Base-by-base conservation (phyloP, 2,329 filamentous ascomycete genomes). In the Penicillium sp. region DNA sequence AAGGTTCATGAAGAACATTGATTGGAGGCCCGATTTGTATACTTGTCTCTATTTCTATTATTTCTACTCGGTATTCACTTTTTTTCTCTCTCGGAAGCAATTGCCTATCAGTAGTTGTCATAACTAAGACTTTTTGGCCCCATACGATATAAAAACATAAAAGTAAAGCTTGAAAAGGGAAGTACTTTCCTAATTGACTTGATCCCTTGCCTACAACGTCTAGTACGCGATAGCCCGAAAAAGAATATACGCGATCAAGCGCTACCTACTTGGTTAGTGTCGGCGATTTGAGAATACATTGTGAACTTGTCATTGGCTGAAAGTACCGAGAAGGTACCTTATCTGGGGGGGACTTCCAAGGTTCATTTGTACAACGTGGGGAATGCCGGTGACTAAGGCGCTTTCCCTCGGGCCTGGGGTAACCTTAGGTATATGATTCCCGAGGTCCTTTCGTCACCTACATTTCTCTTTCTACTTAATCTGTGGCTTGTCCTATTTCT, bases 321-420 rank as follows among this genome's bases (percentile, higher is more conserved):
- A 17, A 52, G 13, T n/a, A 46, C 65, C 65, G 65, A 67, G 33
- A 8, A 23, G 13, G 5, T 35, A 63, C 55, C 63, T 67, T 67
- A 66, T 67, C 64, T 48, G 35, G 49, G 46, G 37, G 41, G 25
- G 23, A 23, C n/a, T n/a, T n/a, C n/a, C n/a, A n/a, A n/a, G 4
- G 4, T n/a, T n/a, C 40, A 27, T 12, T 13, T 42, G 33, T 57
- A 41, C 29, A 48, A 48, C 21, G 46, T 61, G 62, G 62, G 61
- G 54, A 56, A 61, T 31, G 12, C 21, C 29, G 56, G 19, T 50
- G 47, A 49, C 38, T 43, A 45, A 48, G 45, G 56, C 61, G 64
- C 58, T 65, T 66, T 58, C 59, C 65, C 62, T 66, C 62, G 65
- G 64, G 55, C 58, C 58, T 66, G 62, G 64, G 62, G 60, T 60